Conservation (phyloP, 1,284 basidiomycete genomes). For the Irpex sp. region DNA sequence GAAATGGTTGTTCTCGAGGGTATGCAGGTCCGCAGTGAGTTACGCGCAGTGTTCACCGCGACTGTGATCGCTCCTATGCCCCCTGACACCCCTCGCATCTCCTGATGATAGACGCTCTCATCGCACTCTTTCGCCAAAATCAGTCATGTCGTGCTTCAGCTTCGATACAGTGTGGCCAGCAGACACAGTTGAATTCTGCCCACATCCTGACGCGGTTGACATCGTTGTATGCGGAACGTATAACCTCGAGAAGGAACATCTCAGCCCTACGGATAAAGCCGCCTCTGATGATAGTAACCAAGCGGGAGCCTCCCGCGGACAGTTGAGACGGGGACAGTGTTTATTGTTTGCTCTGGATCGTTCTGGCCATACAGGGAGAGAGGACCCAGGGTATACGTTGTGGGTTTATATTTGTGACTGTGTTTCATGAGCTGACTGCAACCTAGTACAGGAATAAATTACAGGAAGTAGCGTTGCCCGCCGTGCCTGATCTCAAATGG, state of each 20-base stretch:
- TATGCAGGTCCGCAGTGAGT: no score
- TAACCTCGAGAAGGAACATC: constrained; percentile 52
- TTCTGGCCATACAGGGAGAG: neutral
- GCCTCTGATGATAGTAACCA: constrained; percentile 9
- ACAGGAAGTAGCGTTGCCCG: constrained; percentile 73
- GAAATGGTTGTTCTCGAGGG: neutral
- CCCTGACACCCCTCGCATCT: neutral
- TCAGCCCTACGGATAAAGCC: constrained; percentile 7
- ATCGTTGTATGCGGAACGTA: constrained; percentile 91
- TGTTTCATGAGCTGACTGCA: neutral
- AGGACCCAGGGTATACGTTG: constrained; percentile 6
- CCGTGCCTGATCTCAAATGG: constrained; percentile 95
- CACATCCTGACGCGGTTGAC: constrained; percentile 50
- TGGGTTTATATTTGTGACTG: constrained; percentile 1
- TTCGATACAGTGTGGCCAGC: constrained; percentile 70
- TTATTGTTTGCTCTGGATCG: constrained; percentile 54
- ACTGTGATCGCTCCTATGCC: neutral
- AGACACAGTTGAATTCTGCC: constrained; percentile 90
- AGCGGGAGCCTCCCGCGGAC: constrained; percentile 19
- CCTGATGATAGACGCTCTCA: neutral
- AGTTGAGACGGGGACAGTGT: constrained; percentile 60
- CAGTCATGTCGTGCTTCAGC: constrained; percentile 3
- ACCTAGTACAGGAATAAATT: constrained; percentile 48
- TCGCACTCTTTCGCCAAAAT: neutral
- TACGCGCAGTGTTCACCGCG: no score